Conservation (phyloP, 306 rosid genomes). For the Acacia confusa region DNA sequence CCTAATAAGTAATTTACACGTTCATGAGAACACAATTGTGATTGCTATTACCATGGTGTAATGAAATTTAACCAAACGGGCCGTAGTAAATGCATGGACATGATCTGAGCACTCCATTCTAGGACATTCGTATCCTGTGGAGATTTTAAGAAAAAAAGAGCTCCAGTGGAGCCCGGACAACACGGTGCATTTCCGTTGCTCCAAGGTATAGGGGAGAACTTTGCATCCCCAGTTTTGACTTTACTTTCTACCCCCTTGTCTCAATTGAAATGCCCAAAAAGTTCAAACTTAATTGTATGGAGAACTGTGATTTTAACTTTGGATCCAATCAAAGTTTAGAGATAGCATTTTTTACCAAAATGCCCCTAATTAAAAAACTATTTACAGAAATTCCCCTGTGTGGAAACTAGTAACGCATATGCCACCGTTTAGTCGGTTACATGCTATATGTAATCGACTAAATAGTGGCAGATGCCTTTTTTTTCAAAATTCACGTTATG, state of each 20-base stretch:
- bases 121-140: conserved; percentile 23
- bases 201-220: neutral
- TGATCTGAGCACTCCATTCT: neutral
- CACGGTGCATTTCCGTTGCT: neutral
- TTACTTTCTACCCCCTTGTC: neutral
- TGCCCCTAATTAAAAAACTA: too few relatives aligned
- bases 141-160: neutral
- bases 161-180: neutral
- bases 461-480: too few relatives aligned
- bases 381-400: too few relatives aligned
- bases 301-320: neutral
- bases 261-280: neutral
- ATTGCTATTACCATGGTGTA: too few relatives aligned
- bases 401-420: too few relatives aligned
- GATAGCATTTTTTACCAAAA: too few relatives aligned
- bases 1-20: too few relatives aligned
- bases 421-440: too few relatives aligned
- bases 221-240: neutral
- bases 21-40: too few relatives aligned
- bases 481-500: too few relatives aligned
- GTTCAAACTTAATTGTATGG: neutral
- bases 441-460: too few relatives aligned
- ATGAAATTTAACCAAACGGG: neutral
- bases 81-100: conserved; percentile 12
- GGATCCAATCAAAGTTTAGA: neutral